Base-by-base conservation (phyloP, 169 alveolate species). In the Cryptosporidium felis region DNA sequence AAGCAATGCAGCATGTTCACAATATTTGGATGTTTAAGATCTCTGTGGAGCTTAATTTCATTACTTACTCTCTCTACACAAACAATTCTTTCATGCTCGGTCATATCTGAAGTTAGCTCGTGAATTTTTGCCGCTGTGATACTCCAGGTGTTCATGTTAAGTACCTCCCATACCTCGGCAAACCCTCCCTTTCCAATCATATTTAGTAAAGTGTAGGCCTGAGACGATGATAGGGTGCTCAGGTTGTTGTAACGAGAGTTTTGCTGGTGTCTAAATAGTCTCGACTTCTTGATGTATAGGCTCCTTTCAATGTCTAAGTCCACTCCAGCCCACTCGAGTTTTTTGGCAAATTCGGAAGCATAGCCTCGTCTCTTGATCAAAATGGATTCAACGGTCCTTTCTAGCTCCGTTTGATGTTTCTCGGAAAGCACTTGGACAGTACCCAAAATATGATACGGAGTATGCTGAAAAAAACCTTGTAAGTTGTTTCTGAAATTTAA, bases 161-260 rank as follows among this genome's bases (percentile, higher is more conserved):
- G 28, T 18, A 81, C 97, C 81, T 94, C 97, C 97, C 97, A 94
- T 5, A 94, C 97, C 82, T 94, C 97, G 5, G 97, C 96, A 65
- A 94, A 94, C 10, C 97, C 97, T 9, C 97, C 97, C 82, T 94
- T 93, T 9, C 97, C 97, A 28, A 94, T 90, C 94, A 94, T 91
- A 62, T 94, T 94, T 80, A 94, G 88, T 81, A 94, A 82, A 16
- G 85, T 74, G 14, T 74, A 74, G 18, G 66, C 40, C 41, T 74
- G 85, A 30, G 46, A 74, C 12, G 30, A 58, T 34, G 85, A 74
- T 5, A 74, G 32, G 5, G 85, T 74, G 21, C 45, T 49, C 85
- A 74, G 28, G 23, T 9, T 74, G 23, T 74, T 74, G 6, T 74
- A 74, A 9, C 66, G 32, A 5, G 85, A 74, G 42, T 74, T 74